These are phyloP conservation scores for Solanum appendiculatum DNA, from an alignment of 257 asterid genomes.

Conservation along the genomic window DNA sequence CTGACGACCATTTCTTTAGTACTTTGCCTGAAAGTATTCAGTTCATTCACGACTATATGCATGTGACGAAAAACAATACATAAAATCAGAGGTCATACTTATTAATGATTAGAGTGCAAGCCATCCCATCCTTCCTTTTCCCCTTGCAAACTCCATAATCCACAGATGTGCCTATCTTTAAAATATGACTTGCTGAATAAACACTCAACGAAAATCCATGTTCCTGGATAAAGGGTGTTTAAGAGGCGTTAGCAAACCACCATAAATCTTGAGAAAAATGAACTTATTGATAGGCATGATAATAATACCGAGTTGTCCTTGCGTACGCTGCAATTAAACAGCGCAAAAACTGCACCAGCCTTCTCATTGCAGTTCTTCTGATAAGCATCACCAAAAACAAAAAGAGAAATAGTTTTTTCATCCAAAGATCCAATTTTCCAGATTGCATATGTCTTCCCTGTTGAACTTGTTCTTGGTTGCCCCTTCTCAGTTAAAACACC, in stretches of 20 bases:
- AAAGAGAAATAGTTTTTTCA: slow-evolving; percentile 52
- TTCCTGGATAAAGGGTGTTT: slow-evolving; percentile 42
- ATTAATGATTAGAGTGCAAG: slow-evolving; percentile 54
- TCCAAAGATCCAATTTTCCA: slow-evolving; percentile 82
- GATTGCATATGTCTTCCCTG: slow-evolving; percentile 63
- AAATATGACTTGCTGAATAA: slow-evolving; percentile 57
- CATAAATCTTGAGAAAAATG: background rate
- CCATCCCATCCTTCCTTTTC: slow-evolving; percentile 57
- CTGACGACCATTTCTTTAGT: background rate
- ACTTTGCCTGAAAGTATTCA: background rate
- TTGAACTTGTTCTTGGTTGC: slow-evolving; percentile 61
- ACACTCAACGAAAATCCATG: slow-evolving; percentile 68
- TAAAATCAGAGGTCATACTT: slow-evolving; percentile 34
- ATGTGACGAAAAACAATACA: background rate
- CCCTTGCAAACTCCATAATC: slow-evolving; percentile 83
- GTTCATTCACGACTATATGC: background rate
- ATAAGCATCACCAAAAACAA: slow-evolving; percentile 92
- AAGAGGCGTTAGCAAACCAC: background rate
- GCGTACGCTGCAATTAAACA: slow-evolving; percentile 68
- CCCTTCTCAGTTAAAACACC: slow-evolving; percentile 75
- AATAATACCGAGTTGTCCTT: slow-evolving; percentile 58
- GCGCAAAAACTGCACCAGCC: slow-evolving; percentile 57
- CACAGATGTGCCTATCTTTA: slow-evolving; percentile 67
- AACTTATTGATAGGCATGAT: background rate
- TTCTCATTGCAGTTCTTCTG: slow-evolving; percentile 52